A percentile compares a stretch with the other conserved stretches of the same genome.
These are phyloP conservation scores for Ephemerocybe angulata DNA, from an alignment of 768 basidiomycete species.

Conservation along the genomic window DNA sequence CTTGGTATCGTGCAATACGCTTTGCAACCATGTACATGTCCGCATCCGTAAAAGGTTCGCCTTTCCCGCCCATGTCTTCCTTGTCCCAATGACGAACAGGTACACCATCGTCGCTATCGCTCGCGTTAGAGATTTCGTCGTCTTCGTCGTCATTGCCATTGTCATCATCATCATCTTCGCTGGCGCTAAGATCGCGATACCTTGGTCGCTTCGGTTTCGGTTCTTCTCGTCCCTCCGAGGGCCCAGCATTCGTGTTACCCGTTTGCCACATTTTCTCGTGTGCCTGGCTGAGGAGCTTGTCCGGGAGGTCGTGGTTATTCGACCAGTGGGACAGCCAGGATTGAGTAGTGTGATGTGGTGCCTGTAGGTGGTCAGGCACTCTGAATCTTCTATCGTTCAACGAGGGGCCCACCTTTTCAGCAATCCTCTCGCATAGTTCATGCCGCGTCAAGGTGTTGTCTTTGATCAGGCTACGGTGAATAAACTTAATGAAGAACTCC, in stretches of 20 bases:
- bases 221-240: no score
- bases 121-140: no score
- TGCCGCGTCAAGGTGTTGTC: constrained; percentile 50
- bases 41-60: constrained; percentile 52
- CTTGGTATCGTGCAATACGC: constrained; percentile 48
- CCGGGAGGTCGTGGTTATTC: constrained; percentile 59
- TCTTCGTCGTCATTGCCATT: constrained; percentile 23
- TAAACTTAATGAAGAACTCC: constrained; percentile 62
- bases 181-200: constrained; percentile 15
- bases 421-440: constrained; percentile 52
- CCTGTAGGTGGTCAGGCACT: constrained; percentile 31
- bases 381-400: not conserved
- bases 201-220: constrained; percentile 16
- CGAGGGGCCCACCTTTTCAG: constrained; percentile 47
- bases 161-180: constrained; percentile 25
- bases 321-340: constrained; percentile 74
- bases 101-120: constrained; percentile 33
- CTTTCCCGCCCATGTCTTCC: constrained; percentile 50
- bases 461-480: constrained; percentile 55
- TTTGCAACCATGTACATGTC: constrained; percentile 59
- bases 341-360: constrained; percentile 57
- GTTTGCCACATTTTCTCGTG: constrained; percentile 27
- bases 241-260: no score
- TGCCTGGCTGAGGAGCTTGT: constrained; percentile 54
- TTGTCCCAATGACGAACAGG: constrained; percentile 33